Conservation (phyloP, 371 early-diverging fungal species). For the Rhizopus stolonifer region DNA sequence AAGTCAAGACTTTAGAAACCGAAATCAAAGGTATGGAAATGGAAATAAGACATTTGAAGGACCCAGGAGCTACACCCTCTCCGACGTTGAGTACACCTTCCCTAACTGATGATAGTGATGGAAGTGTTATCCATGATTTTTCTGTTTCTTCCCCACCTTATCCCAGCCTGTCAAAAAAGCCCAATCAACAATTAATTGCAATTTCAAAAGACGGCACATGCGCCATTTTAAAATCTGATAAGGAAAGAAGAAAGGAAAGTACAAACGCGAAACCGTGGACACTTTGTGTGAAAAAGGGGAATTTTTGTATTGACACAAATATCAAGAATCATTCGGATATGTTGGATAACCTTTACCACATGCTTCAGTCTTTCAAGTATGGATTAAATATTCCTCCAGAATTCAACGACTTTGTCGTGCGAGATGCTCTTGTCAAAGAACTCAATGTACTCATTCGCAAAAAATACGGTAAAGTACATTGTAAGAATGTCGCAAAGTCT, state of each 20-base stretch:
- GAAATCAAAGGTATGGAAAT: constrained; percentile 24
- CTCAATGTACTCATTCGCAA: constrained; percentile 27
- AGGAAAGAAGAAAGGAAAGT: neutral
- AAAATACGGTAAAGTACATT: constrained; percentile 36
- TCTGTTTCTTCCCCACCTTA: neutral
- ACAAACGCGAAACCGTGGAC: constrained; percentile 3
- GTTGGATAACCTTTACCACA: constrained; percentile 11
- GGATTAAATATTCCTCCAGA: constrained; percentile 2
- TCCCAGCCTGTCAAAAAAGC: neutral
- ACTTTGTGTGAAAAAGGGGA: constrained; percentile 12
- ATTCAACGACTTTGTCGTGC: constrained; percentile 1
- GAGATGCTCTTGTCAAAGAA: constrained; percentile 12
- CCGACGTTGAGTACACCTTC: constrained; percentile 1
- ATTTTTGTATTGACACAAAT: constrained; percentile 11
- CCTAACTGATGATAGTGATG: constrained; percentile 8
- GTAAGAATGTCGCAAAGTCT: constrained; percentile 25
- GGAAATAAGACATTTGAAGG: constrained; percentile 4
- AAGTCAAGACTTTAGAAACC: constrained; percentile 19
- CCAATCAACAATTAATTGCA: constrained; percentile 5
- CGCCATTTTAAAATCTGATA: constrained; percentile 1
- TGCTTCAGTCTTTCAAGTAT: constrained; percentile 13
- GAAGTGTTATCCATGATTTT: constrained; percentile 9
- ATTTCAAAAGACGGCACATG: neutral
- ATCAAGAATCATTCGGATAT: constrained; percentile 13
- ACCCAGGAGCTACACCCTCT: neutral